Evolutionary conservation across 169 alveolate genomes (phyloP).

Genomic region (Cryptosporidium baileyi): DNA sequence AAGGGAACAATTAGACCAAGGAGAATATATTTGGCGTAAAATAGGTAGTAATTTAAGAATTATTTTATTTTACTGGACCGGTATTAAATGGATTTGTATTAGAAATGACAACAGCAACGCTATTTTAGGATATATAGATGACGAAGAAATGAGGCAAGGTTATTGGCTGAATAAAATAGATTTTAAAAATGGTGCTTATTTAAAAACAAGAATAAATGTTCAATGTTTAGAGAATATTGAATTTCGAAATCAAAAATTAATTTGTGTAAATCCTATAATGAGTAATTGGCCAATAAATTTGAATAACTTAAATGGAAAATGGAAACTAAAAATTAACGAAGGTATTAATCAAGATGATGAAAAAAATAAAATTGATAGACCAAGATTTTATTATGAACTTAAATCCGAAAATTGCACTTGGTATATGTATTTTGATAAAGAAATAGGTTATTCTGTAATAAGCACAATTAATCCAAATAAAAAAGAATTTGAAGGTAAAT

Average conservation of each 20-base stretch:
- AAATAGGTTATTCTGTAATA: conserved; percentile 9
- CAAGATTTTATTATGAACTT: conserved; percentile 25
- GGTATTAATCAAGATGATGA: not conserved
- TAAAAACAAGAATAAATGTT: conserved; percentile 16
- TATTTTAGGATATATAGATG: conserved; percentile 46
- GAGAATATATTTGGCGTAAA: conserved; percentile 15
- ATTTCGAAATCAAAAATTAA: not conserved
- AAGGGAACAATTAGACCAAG: not conserved
- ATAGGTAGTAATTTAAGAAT: conserved; percentile 36
- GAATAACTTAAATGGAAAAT: conserved; percentile 33
- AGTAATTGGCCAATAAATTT: conserved; percentile 38
- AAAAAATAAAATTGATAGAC: not conserved
- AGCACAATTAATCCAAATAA: not conserved
- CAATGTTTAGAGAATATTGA: not conserved
- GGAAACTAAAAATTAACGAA: conserved; percentile 8
- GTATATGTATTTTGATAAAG: conserved; percentile 30
- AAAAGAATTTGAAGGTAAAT: not conserved
- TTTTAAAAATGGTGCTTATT: conserved; percentile 15
- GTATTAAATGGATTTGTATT: conserved; percentile 60
- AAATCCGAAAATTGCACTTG: not conserved
- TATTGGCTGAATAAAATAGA: conserved; percentile 57
- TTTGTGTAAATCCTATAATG: not conserved
- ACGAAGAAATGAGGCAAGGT: conserved; percentile 20
- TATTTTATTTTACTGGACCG: conserved; percentile 55
- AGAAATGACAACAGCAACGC: conserved; percentile 51